These are phyloP conservation scores for Linnemannia hyalina DNA, from an alignment of 192 early-diverging fungal genomes.

Conservation along the genomic window DNA sequence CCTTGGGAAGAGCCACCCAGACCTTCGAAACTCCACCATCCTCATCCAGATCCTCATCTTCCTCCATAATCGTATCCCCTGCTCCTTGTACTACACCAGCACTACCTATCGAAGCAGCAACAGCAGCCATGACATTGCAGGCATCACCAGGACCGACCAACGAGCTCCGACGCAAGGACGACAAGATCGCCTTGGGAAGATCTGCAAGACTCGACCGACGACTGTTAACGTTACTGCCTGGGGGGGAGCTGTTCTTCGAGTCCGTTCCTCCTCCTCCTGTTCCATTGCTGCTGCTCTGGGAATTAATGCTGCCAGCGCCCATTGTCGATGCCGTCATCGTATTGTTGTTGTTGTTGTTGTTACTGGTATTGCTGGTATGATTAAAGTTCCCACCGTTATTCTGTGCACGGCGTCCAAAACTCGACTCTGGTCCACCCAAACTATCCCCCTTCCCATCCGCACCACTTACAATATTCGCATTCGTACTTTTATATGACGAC, in stretches of 20 bases:
- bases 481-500: neutral
- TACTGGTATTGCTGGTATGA: neutral
- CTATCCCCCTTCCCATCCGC: neutral
- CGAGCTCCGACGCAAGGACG: conserved; percentile 28
- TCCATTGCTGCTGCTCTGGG: neutral
- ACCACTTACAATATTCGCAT: neutral
- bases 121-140: neutral
- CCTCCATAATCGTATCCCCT: neutral
- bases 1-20: conserved; percentile 18
- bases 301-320: no score
- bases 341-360: neutral
- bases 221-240: conserved; percentile 9
- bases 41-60: conserved; percentile 1
- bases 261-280: neutral
- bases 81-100: neutral
- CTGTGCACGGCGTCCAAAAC: neutral
- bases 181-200: conserved; percentile 25
- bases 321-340: neutral
- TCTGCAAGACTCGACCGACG: conserved; percentile 36
- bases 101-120: neutral
- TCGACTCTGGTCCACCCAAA: neutral
- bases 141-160: neutral
- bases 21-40: neutral
- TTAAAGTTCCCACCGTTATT: neutral
- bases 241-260: neutral